Base-by-base conservation (phyloP, 1,284 basidiomycete species). In the Gomphus bonarii region DNA sequence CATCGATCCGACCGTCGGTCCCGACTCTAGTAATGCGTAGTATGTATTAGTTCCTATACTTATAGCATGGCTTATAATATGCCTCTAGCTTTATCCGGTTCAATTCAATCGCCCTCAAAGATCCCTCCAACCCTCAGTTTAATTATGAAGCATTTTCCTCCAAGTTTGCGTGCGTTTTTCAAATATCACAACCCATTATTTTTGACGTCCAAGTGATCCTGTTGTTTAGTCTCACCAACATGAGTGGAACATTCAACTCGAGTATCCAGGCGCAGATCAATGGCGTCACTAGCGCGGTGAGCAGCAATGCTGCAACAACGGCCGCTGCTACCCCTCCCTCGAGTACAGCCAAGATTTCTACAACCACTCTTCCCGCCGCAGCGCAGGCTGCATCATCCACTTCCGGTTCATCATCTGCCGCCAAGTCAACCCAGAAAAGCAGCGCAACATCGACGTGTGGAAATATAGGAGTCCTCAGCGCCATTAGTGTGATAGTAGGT, bases 71-170 rank as follows among this genome's bases (percentile, higher is more conserved):
- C 25, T 52, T 12, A 31, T 2, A 16, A 31, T 35, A 44, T 20
- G 14, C n/a, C 1, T 38, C 42, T 36, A 86, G 85, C 72, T 90
- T 90, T 73, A 76, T 90, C 64, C 86, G 88, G 56, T 74, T 88
- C 67, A 78, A 84, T 59, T 88, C 88, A 0, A 60, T 75, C 43
- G 65, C 36, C 58, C 63, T 78, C 54, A 82, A 75, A 67, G 78
- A 85, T 67, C 53, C 79, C 30, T 64, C 65, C 1, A 68, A 75
- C 59, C 69, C 82, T 16, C 72, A 78, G 52, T 84, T 73, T 69
- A 78, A 75, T 2, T 80, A 79, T 57, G 73, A 85, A 61, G 81
- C 88, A 1, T 94, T 91, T 76, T 91, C 89, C n/a, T 78, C 90
- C 59, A 82, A 82, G 64, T 94, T 91, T 75, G 69, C 70, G 81